Evolutionary conservation across 345 rosid species (phyloP), one percentile per base, ranked within the genome.

Genomic region (Atalantia buxifolia): DNA sequence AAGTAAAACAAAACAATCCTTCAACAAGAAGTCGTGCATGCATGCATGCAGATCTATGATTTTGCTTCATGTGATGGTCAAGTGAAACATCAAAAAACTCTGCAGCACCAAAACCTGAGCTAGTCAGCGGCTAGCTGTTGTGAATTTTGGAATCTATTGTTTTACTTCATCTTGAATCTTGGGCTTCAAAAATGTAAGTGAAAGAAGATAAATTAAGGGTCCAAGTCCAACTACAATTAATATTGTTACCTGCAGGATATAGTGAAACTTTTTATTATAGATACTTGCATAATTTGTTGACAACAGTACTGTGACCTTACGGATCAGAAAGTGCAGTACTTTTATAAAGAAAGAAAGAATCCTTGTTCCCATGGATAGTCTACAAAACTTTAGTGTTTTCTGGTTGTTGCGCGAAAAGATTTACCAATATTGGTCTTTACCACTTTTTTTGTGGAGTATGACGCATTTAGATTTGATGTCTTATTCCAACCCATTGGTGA

Each of bases 321-420:
- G 35, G 7, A 60, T n/a, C 62, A 50, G 42, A 75, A 64, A 62
- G 38, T 66, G 78, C 67, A 69, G 57, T 79, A 38, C 45, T 75
- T 74, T 82, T 72, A 38, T 6, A 53, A 73, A 79, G 72, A 77
- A 79, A 78, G 53, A 67, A n/a, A n/a, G n/a, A n/a, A n/a, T n/a
- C n/a, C n/a, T n/a, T n/a, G n/a, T n/a, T n/a, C n/a, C n/a, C n/a
- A n/a, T n/a, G n/a, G n/a, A n/a, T n/a, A n/a, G n/a, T n/a, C n/a
- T n/a, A n/a, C n/a, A n/a, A n/a, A n/a, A n/a, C n/a, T n/a, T n/a
- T n/a, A n/a, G n/a, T n/a, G n/a, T n/a, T n/a, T n/a, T n/a, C n/a
- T n/a, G n/a, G n/a, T n/a, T n/a, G n/a, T n/a, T n/a, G n/a, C n/a
- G n/a, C n/a, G n/a, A n/a, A n/a, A n/a, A n/a, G n/a, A n/a, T n/a